These are phyloP conservation scores for Phytopythium sindhum DNA, from an alignment of 352 stramenopile species.

Conservation along the genomic window DNA sequence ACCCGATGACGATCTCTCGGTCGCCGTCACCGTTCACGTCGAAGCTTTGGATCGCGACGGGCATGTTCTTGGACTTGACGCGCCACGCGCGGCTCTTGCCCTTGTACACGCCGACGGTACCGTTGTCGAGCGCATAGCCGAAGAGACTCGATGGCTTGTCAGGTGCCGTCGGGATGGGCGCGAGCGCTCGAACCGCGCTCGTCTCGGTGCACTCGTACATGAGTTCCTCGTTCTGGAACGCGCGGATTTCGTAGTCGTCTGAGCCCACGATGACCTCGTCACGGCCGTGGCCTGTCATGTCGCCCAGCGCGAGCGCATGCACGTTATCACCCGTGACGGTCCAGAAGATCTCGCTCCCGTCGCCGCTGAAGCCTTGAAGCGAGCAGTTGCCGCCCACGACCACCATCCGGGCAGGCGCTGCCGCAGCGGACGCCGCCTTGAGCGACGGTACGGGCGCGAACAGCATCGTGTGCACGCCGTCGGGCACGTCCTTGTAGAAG, in stretches of 20 bases:
- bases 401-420: slow-evolving; percentile 57
- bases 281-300: slow-evolving; percentile 64
- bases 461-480: slow-evolving; percentile 82
- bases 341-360: slow-evolving; percentile 88
- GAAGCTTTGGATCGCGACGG: slow-evolving; percentile 79
- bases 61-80: slow-evolving; percentile 89
- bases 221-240: slow-evolving; percentile 88
- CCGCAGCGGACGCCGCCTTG: slow-evolving; percentile 19
- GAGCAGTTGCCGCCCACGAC: slow-evolving; percentile 92
- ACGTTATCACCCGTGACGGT: slow-evolving; percentile 92
- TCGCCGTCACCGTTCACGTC: slow-evolving; percentile 90
- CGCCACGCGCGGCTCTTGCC: slow-evolving; percentile 85
- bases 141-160: slow-evolving; percentile 40
- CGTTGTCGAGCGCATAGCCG: slow-evolving; percentile 88
- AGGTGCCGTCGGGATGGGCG: slow-evolving; percentile 48
- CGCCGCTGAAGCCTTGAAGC: slow-evolving; percentile 81
- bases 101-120: slow-evolving; percentile 92
- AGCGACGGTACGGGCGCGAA: slow-evolving; percentile 53
- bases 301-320: slow-evolving; percentile 68
- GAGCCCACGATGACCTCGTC: slow-evolving; percentile 86
- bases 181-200: slow-evolving; percentile 66
- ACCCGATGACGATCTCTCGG: slow-evolving; percentile 87
- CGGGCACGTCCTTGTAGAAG: slow-evolving; percentile 90
- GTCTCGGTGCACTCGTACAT: slow-evolving; percentile 89
- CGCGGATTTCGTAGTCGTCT: slow-evolving; percentile 90